These are phyloP conservation scores for Hypoxylon sp. DNA, from an alignment of 2,329 filamentous ascomycete species.

Conservation along the genomic window DNA sequence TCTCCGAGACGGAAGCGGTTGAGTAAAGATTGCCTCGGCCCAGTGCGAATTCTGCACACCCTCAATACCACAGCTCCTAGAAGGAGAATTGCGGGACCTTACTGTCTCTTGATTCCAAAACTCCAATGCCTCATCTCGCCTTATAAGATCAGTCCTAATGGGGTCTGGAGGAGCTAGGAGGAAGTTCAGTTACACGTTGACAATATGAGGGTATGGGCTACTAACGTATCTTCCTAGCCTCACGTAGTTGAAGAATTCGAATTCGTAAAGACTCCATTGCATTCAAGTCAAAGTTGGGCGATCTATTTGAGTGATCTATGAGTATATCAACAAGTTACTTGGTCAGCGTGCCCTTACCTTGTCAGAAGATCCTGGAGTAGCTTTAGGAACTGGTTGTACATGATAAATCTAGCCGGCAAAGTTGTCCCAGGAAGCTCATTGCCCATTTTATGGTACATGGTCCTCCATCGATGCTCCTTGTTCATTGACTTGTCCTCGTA, in stretches of 20 bases:
- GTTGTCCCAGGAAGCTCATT: constrained; percentile 67
- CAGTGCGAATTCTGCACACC: constrained; percentile 66
- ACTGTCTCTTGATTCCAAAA: constrained; percentile 53
- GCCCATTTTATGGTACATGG: constrained; percentile 71
- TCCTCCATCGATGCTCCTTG: constrained; percentile 68
- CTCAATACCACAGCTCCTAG: constrained; percentile 31
- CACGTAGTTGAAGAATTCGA: constrained; percentile 67
- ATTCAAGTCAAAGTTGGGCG: constrained; percentile 70
- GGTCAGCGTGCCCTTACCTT: constrained; percentile 58
- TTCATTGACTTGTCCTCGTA: constrained; percentile 66
- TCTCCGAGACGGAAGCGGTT: constrained; percentile 67
- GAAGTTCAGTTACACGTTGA: constrained; percentile 39
- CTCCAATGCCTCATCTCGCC: constrained; percentile 49
- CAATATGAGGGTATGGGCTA: constrained; percentile 39
- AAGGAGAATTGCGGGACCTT: constrained; percentile 16
- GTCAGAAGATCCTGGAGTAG: constrained; percentile 66
- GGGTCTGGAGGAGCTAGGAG: constrained; percentile 49
- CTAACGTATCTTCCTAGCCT: constrained; percentile 68
- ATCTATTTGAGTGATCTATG: constrained; percentile 54
- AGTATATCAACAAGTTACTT: neutral
- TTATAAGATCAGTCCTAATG: constrained; percentile 48
- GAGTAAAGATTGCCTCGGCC: constrained; percentile 73
- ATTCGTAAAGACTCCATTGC: constrained; percentile 65
- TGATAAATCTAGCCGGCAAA: constrained; percentile 67
- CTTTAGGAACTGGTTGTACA: constrained; percentile 70